A percentile compares a stretch with the other conserved stretches of the same genome.
Evolutionary conservation across 2,329 filamentous ascomycete species (phyloP).

Genomic region (Botrytis paeoniae): DNA sequence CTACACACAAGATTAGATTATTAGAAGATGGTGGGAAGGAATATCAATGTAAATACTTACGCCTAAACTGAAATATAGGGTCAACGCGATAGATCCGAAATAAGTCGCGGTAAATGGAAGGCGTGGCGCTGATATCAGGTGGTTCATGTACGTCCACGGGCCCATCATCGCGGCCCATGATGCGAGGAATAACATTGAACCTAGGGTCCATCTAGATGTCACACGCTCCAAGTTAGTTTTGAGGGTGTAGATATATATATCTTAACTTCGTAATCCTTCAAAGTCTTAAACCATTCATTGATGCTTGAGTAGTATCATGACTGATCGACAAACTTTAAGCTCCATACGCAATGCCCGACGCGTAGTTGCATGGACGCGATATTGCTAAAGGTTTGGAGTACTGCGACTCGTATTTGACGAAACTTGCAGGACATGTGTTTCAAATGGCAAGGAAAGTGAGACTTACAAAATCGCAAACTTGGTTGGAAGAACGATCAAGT

Average conservation of each 20-base stretch:
- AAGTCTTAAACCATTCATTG: background rate
- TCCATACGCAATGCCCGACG: constrained; percentile 36
- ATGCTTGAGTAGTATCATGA: background rate
- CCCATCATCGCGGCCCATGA: constrained; percentile 97
- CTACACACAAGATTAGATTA: constrained; percentile 46
- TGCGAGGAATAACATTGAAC: constrained; percentile 81
- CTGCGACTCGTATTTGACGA: constrained; percentile 26
- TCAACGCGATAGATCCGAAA: constrained; percentile 87
- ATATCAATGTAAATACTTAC: constrained; percentile 55
- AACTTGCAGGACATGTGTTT: constrained; percentile 20
- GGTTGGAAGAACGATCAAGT: constrained; percentile 74
- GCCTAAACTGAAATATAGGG: constrained; percentile 86
- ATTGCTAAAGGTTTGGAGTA: constrained; percentile 26
- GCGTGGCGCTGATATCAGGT: constrained; percentile 79
- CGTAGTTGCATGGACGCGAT: constrained; percentile 39
- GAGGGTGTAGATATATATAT: constrained; percentile 25
- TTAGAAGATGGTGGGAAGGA: constrained; percentile 19
- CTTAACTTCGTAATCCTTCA: constrained; percentile 19
- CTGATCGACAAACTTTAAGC: constrained; percentile 9
- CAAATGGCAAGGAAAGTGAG: constrained; percentile 24
- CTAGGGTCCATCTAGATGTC: constrained; percentile 81
- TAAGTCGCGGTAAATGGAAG: constrained; percentile 92
- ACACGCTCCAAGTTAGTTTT: constrained; percentile 33
- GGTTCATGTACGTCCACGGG: constrained; percentile 74
- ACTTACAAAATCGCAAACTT: constrained; percentile 99